Conservation (phyloP, 805 yeast species). For the Candida coleopterorum region DNA sequence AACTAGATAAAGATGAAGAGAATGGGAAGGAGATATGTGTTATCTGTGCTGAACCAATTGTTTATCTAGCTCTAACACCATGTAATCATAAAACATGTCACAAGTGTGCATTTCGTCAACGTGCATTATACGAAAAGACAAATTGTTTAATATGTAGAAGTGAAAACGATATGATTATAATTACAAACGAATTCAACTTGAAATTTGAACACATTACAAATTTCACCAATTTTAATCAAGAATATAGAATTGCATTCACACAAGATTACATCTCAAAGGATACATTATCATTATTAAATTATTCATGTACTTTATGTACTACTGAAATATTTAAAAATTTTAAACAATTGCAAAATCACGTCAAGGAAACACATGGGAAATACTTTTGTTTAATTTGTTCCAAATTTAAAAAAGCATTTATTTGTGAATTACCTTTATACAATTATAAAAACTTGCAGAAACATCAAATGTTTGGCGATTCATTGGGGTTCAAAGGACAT, state of each 20-base stretch:
- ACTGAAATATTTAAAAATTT: conserved; percentile 41
- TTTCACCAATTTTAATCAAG: conserved; percentile 34
- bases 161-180: conserved; percentile 52
- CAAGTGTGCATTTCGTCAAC: conserved; percentile 72
- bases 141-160: conserved; percentile 83
- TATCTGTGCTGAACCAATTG: conserved; percentile 75
- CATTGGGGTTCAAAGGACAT: conserved; percentile 82
- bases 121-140: conserved; percentile 71
- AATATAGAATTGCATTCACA: conserved; percentile 58
- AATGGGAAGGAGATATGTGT: conserved; percentile 54
- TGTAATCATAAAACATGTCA: conserved; percentile 88
- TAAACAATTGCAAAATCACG: conserved; percentile 62
- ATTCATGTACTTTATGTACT: conserved; percentile 52
- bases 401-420: conserved; percentile 70
- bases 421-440: conserved; percentile 62
- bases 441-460: conserved; percentile 55
- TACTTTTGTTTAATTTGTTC: conserved; percentile 74
- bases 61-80: conserved; percentile 65
- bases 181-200: conserved; percentile 44
- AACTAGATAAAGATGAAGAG: conserved; percentile 10
- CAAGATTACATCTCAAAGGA: conserved; percentile 41
- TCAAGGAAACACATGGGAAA: conserved; percentile 56
- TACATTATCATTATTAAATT: conserved; percentile 49
- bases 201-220: conserved; percentile 30
- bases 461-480: conserved; percentile 68